Conservation (phyloP, 345 rosid genomes). For the Zanthoxylum bungeanum region DNA sequence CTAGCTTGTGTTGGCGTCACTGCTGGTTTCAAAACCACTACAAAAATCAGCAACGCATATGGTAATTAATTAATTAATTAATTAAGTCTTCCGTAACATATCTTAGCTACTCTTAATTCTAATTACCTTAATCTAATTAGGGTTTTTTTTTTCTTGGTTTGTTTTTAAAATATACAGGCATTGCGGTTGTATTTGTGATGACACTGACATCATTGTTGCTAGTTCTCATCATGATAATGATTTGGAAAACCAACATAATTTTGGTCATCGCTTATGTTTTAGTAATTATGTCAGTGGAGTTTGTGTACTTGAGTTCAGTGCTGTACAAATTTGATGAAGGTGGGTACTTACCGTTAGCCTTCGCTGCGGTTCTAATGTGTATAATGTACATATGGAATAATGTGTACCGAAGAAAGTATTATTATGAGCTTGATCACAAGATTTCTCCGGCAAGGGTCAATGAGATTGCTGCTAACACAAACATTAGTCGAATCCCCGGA, state of each 20-base stretch:
- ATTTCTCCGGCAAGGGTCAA: constrained; percentile 19
- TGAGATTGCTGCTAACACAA: not conserved
- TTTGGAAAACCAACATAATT: constrained; percentile 43
- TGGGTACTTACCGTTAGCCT: constrained; percentile 46
- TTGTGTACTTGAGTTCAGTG: constrained; percentile 37
- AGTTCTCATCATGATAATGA: constrained; percentile 51
- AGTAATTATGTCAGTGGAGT: constrained; percentile 28
- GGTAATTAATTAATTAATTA: constrained; percentile 25
- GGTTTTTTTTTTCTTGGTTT: not conserved
- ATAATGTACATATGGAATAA: constrained; percentile 45
- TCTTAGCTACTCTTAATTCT: too few species aligned
- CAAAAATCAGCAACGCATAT: constrained; percentile 51
- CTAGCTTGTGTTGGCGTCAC: constrained; percentile 45
- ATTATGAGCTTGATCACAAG: constrained; percentile 43
- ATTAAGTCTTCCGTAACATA: too few species aligned
- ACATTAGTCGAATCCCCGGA: constrained; percentile 28
- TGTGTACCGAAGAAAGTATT: constrained; percentile 35
- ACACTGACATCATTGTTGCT: constrained; percentile 35
- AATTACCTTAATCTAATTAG: not conserved
- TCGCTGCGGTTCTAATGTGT: constrained; percentile 25
- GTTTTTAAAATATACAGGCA: constrained; percentile 20
- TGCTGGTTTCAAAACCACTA: constrained; percentile 40
- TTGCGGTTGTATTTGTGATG: constrained; percentile 47
- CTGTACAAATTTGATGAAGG: constrained; percentile 43
- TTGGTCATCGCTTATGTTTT: constrained; percentile 26